Evolutionary conservation across 2,329 filamentous ascomycete genomes (phyloP).

Genomic region (Claviceps pazoutovae): DNA sequence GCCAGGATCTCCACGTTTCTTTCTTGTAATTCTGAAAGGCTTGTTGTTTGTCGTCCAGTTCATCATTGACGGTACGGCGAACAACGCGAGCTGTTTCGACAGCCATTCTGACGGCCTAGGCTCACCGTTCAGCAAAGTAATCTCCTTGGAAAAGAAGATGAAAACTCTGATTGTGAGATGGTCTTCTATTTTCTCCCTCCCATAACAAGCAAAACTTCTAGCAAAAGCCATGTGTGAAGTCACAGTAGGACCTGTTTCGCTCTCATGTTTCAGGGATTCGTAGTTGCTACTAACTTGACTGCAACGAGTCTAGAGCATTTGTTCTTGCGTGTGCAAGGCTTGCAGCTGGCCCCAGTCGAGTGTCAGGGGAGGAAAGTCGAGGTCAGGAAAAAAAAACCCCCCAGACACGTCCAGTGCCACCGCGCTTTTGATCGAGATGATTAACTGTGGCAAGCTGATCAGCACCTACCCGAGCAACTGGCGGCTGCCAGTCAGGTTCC

Average conservation of each 20-base stretch:
- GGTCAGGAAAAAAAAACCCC: background rate
- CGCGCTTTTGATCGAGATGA: too few relatives aligned
- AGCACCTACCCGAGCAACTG: background rate
- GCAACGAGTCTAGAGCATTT: background rate
- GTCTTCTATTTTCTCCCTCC: background rate
- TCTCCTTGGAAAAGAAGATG: background rate
- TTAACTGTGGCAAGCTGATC: background rate
- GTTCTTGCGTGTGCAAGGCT: background rate
- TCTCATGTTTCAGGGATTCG: background rate
- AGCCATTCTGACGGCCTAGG: background rate
- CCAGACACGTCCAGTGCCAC: background rate
- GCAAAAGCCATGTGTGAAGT: background rate
- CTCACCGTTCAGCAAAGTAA: background rate
- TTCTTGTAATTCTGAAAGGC: constrained; percentile 14
- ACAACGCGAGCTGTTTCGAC: constrained; percentile 14
- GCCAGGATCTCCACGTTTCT: constrained; percentile 29
- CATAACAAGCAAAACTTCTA: background rate
- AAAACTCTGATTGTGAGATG: background rate
- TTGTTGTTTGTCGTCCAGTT: constrained; percentile 13
- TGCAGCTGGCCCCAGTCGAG: background rate
- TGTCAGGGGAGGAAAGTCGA: background rate
- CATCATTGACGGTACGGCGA: constrained; percentile 15
- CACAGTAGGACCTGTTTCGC: background rate
- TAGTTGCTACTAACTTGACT: background rate
- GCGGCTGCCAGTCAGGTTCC: background rate